phyloP scores from a whole-genome alignment of 1,139 yeast species.

The Blastobotrys indianensis region DNA sequence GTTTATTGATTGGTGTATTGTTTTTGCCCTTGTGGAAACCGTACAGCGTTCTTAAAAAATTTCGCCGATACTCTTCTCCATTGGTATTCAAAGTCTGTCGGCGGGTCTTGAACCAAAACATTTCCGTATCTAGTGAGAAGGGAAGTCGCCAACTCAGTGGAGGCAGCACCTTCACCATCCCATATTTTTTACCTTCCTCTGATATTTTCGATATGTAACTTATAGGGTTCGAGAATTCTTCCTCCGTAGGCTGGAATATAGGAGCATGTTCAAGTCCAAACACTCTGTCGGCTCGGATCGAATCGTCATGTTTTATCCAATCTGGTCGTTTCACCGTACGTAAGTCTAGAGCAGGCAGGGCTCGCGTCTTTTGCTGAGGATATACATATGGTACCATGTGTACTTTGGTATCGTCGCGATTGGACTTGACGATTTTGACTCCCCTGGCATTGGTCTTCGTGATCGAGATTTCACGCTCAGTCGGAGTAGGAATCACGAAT shows the following conservation, averaged over 20 bases:
- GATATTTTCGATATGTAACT: constrained; percentile 29
- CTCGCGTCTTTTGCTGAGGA: constrained; percentile 40
- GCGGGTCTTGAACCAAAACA: constrained; percentile 48
- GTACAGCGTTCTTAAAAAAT: constrained; percentile 30
- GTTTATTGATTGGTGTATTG: constrained; percentile 25
- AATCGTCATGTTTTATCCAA: constrained; percentile 5
- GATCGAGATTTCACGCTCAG: neutral
- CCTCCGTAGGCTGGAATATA: constrained; percentile 40
- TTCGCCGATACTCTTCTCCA: constrained; percentile 26
- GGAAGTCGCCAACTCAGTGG: constrained; percentile 40
- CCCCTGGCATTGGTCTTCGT: neutral
- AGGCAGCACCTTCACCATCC: constrained; percentile 66
- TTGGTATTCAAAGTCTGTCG: constrained; percentile 43
- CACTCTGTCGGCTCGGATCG: constrained; percentile 14
- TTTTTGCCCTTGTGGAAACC: constrained; percentile 32
- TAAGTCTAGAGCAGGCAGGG: constrained; percentile 40
- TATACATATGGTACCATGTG: constrained; percentile 34
- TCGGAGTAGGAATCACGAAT: constrained; percentile 2
- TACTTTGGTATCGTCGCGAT: neutral
- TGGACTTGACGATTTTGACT: neutral
- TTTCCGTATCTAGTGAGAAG: constrained; percentile 44
- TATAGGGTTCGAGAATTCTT: constrained; percentile 44
- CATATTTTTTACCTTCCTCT: constrained; percentile 45
- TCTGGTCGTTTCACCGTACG: constrained; percentile 26
- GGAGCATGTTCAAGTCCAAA: constrained; percentile 40